A percentile compares a stretch with the other conserved stretches of the same genome.
Conservation (phyloP, 768 basidiomycete genomes). For the Leccinum boreale region DNA sequence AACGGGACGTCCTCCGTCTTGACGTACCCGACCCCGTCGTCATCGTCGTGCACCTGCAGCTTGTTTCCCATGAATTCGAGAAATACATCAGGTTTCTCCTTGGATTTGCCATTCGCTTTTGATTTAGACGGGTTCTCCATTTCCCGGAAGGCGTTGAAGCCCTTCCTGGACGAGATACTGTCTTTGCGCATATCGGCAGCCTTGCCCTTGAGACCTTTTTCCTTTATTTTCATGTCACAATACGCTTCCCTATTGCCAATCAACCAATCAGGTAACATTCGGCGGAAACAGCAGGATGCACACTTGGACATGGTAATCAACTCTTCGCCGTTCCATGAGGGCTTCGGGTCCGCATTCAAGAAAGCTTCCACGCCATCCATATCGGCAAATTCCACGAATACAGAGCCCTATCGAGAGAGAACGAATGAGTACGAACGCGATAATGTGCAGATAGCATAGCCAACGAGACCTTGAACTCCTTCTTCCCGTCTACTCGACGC, state of each 20-base stretch:
- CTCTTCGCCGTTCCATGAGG: slow-evolving; percentile 72
- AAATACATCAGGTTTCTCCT: slow-evolving; percentile 54
- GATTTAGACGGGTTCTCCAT: slow-evolving; percentile 44
- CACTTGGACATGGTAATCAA: slow-evolving; percentile 88
- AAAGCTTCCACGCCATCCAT: slow-evolving; percentile 68
- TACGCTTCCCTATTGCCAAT: slow-evolving; percentile 63
- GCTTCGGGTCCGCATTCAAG: slow-evolving; percentile 78
- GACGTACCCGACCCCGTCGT: slow-evolving; percentile 46
- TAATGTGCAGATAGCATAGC: not conserved
- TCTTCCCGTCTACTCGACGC: slow-evolving; percentile 74
- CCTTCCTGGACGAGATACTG: slow-evolving; percentile 44
- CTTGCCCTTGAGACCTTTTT: slow-evolving; percentile 83
- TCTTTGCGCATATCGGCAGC: slow-evolving; percentile 60
- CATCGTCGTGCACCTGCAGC: slow-evolving; percentile 51
- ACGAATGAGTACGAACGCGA: not conserved
- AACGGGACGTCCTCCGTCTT: slow-evolving; percentile 42
- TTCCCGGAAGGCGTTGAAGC: slow-evolving; percentile 81
- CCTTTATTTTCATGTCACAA: slow-evolving; percentile 94
- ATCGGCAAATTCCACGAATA: slow-evolving; percentile 88
- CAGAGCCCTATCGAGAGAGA: slow-evolving; percentile 63
- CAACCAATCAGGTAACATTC: not conserved
- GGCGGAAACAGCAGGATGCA: slow-evolving; percentile 18
- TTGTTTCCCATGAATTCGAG: slow-evolving; percentile 75
- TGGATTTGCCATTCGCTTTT: slow-evolving; percentile 20
- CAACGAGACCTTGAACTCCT: slow-evolving; percentile 80